Evolutionary conservation across 2,329 filamentous ascomycete genomes (phyloP).

Genomic region (Pseudogymnoascus sp.): DNA sequence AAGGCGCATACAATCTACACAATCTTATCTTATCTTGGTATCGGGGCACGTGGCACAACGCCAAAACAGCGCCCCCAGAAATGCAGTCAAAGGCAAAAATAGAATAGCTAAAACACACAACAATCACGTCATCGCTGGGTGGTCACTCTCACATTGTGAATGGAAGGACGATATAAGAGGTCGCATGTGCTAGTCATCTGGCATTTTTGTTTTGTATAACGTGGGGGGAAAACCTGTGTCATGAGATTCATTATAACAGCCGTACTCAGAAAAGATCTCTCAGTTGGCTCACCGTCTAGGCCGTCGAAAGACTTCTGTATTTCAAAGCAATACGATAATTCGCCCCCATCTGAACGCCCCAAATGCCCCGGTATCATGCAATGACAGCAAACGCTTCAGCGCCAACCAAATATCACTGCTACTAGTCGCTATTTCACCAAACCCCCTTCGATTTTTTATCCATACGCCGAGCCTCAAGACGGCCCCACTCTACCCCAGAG

Average conservation of each 20-base stretch:
- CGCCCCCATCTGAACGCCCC: conserved; percentile 1
- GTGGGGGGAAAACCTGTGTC: background rate
- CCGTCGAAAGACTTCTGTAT: background rate
- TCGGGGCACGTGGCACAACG: background rate
- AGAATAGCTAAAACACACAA: conserved; percentile 5
- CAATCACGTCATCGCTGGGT: conserved; percentile 4
- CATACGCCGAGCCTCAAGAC: conserved; percentile 5
- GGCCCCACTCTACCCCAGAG: conserved; percentile 11
- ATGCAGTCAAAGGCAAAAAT: conserved; percentile 4
- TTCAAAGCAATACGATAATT: conserved; percentile 8
- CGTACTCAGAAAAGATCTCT: conserved; percentile 1
- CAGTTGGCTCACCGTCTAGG: background rate
- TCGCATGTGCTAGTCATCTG: conserved; percentile 2
- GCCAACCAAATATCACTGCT: conserved; percentile 7
- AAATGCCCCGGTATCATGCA: conserved; percentile 11
- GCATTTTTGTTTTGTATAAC: background rate
- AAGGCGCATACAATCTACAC: background rate
- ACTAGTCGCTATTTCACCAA: background rate
- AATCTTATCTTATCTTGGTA: conserved; percentile 5
- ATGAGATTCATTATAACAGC: background rate
- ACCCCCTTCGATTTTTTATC: background rate
- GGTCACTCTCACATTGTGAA: background rate
- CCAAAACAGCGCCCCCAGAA: background rate
- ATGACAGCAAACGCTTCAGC: conserved; percentile 11
- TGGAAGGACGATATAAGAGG: conserved; percentile 3